phyloP scores from a whole-genome alignment of 352 stramenopile genomes.

The Salisapilia sapeloensis region DNA sequence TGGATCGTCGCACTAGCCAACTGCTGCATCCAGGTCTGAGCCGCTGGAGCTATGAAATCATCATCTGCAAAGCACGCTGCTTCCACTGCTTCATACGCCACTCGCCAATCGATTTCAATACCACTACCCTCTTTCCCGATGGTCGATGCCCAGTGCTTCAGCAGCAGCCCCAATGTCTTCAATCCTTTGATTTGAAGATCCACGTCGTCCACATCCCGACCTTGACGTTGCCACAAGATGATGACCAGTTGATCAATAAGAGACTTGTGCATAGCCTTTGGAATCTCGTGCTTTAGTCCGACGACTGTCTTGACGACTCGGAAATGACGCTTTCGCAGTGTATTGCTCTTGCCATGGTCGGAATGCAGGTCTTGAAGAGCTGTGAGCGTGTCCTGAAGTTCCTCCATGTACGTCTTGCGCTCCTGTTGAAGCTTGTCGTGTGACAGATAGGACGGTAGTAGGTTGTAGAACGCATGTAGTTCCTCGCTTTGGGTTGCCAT shows the following conservation, averaged over 20 bases:
- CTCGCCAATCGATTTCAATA: constrained; percentile 24
- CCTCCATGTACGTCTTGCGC: constrained; percentile 2
- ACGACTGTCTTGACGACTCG: constrained; percentile 34
- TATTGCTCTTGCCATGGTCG: not conserved
- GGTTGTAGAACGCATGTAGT: constrained; percentile 37
- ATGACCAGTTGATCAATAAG: constrained; percentile 26
- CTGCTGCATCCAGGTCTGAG: constrained; percentile 14
- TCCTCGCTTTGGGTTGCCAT: no score
- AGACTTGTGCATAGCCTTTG: constrained; percentile 13
- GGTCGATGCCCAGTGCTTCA: constrained; percentile 35
- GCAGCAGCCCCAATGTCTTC: constrained; percentile 17
- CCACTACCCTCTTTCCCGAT: constrained; percentile 3
- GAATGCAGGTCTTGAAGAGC: constrained; percentile 11
- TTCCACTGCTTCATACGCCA: constrained; percentile 20
- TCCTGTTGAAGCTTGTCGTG: constrained; percentile 16
- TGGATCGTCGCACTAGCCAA: constrained; percentile 24
- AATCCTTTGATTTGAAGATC: constrained; percentile 29
- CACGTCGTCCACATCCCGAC: constrained; percentile 20
- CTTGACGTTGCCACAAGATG: constrained; percentile 26
- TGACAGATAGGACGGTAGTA: constrained; percentile 40
- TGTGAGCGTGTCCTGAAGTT: constrained; percentile 14
- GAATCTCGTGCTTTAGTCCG: constrained; percentile 45
- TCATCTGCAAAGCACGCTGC: constrained; percentile 26
- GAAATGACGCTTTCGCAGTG: constrained; percentile 40
- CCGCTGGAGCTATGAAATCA: constrained; percentile 14